These are phyloP conservation scores for Aspergillus fischeri DNA, from an alignment of 2,329 filamentous ascomycete genomes.

Conservation along the genomic window DNA sequence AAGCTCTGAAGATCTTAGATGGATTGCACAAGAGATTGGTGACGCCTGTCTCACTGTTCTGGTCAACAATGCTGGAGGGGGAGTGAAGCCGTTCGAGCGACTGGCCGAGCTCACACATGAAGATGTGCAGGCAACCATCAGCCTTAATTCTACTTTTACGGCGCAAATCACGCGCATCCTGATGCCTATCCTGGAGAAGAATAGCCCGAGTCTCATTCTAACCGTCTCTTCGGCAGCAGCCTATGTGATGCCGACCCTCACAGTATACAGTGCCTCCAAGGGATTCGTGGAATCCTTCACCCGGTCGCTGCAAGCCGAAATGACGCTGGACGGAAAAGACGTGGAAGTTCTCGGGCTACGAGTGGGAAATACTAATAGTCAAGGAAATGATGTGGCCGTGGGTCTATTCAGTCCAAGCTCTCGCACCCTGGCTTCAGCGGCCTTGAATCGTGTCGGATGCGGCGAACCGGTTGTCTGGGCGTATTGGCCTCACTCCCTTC, in stretches of 20 bases:
- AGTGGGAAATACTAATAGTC: conserved; percentile 30
- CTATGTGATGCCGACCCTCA: conserved; percentile 45
- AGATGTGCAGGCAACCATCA: conserved; percentile 42
- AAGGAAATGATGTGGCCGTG: conserved; percentile 18
- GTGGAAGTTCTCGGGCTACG: conserved; percentile 40
- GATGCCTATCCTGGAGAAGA: conserved; percentile 42
- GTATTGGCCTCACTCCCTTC: conserved; percentile 32
- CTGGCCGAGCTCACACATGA: conserved; percentile 34
- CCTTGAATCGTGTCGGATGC: conserved; percentile 34
- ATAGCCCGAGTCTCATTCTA: conserved; percentile 46
- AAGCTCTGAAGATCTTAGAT: conserved; percentile 16
- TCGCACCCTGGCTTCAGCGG: conserved; percentile 27
- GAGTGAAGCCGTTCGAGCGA: conserved; percentile 28
- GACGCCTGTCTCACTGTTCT: conserved; percentile 49
- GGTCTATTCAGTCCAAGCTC: conserved; percentile 27
- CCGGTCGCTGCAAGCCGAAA: conserved; percentile 40
- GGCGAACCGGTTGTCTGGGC: conserved; percentile 25
- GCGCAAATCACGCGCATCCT: conserved; percentile 46
- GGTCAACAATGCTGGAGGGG: conserved; percentile 56
- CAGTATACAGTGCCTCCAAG: conserved; percentile 46
- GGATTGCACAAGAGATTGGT: conserved; percentile 27
- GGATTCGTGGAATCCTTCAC: conserved; percentile 43
- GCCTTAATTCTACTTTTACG: conserved; percentile 50
- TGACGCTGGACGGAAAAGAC: conserved; percentile 32
- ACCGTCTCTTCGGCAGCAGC: conserved; percentile 49